These are phyloP conservation scores for Poterioochromonas sp. DNA, from an alignment of 352 stramenopile genomes.

Conservation along the genomic window DNA sequence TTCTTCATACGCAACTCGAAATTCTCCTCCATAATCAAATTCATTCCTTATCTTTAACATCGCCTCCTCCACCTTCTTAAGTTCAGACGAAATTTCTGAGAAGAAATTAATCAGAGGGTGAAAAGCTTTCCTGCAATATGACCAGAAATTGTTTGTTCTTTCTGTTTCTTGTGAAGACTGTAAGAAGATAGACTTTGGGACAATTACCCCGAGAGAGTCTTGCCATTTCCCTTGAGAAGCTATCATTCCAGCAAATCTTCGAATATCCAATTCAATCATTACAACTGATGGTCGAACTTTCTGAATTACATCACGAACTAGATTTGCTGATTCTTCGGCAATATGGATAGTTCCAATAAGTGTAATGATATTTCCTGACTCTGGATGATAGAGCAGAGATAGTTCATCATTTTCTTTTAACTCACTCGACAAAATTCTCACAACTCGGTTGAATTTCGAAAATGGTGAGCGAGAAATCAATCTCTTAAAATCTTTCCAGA, in stretches of 20 bases:
- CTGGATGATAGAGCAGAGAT: no score
- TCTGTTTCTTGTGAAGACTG: background rate
- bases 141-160: no score
- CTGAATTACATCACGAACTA: no score
- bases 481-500: no score
- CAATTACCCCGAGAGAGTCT: background rate
- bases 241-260: background rate
- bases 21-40: background rate
- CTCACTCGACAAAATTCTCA: no score
- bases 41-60: background rate
- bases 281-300: background rate
- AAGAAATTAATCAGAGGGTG: background rate
- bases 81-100: background rate
- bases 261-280: background rate
- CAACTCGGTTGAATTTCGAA: no score
- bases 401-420: no score
- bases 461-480: no score
- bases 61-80: background rate
- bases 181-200: background rate
- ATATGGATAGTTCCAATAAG: conserved; percentile 2
- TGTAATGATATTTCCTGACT: no score
- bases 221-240: no score
- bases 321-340: background rate
- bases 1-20: background rate
- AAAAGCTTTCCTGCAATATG: no score